Conservation (phyloP, 2,329 filamentous ascomycete genomes). For the Phyllachora maydis region DNA sequence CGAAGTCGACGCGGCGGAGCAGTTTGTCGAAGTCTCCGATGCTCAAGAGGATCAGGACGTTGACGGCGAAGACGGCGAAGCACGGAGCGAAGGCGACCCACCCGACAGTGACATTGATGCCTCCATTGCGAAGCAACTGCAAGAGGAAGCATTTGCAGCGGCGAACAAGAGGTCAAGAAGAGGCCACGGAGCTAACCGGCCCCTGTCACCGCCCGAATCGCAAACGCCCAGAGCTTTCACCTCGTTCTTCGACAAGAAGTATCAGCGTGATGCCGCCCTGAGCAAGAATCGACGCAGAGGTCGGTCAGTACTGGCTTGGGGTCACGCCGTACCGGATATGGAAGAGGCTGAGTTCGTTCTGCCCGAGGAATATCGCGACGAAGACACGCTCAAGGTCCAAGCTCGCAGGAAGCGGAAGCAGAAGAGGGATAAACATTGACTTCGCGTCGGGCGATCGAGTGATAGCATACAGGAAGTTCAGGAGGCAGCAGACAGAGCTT, state of each 20-base stretch:
- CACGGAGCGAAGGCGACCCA: constrained; percentile 24
- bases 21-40: constrained; percentile 5
- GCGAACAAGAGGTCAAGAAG: constrained; percentile 17
- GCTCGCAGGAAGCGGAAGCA: constrained; percentile 42
- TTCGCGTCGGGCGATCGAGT: neutral
- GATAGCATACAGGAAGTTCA: neutral
- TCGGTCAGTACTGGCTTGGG: constrained; percentile 60
- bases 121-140: constrained; percentile 52
- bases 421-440: constrained; percentile 23
- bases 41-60: constrained; percentile 7
- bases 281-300: constrained; percentile 48
- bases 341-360: constrained; percentile 52
- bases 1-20: constrained; percentile 14
- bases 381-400: constrained; percentile 32
- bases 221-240: constrained; percentile 41
- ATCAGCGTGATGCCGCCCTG: constrained; percentile 64
- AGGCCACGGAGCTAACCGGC: constrained; percentile 12
- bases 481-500: neutral
- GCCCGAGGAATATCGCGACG: constrained; percentile 40
- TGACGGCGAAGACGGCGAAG: constrained; percentile 2
- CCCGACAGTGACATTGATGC: constrained; percentile 52
- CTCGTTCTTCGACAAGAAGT: constrained; percentile 71
- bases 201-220: constrained; percentile 12
- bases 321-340: constrained; percentile 57
- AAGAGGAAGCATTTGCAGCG: constrained; percentile 44